These are phyloP conservation scores for Ogataea ganodermae DNA, from an alignment of 805 yeast species.

Conservation along the genomic window DNA sequence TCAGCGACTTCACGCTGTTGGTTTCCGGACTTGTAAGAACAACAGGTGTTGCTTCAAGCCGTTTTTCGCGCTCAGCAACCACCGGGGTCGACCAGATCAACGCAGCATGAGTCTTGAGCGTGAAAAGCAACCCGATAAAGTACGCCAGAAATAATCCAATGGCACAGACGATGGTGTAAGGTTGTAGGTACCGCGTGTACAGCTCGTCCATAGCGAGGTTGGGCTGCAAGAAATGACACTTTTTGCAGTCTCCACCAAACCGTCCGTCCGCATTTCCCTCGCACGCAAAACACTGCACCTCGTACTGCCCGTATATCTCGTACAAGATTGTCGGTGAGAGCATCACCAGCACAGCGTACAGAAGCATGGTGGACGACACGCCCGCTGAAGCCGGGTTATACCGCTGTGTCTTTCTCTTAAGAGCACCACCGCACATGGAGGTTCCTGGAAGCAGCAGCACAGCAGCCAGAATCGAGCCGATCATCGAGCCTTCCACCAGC, in stretches of 20 bases:
- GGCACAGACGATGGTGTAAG: constrained; percentile 82
- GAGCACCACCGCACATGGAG: constrained; percentile 97
- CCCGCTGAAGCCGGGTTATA: constrained; percentile 97
- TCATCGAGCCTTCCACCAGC: constrained; percentile 92
- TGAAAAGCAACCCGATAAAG: constrained; percentile 86
- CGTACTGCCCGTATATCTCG: constrained; percentile 87
- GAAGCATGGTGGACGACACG: constrained; percentile 92
- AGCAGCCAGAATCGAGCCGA: constrained; percentile 92
- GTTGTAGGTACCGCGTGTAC: constrained; percentile 69
- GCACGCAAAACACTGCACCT: constrained; percentile 69
- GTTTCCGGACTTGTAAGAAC: constrained; percentile 14
- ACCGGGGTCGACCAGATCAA: constrained; percentile 86
- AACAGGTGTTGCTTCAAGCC: constrained; percentile 12
- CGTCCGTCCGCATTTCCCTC: constrained; percentile 14
- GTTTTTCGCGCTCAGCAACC: constrained; percentile 41
- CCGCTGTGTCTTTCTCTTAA: constrained; percentile 87
- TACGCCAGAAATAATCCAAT: constrained; percentile 79
- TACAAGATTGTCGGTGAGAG: constrained; percentile 89
- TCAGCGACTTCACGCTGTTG: constrained; percentile 31
- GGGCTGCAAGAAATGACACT: constrained; percentile 79
- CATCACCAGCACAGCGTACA: constrained; percentile 88
- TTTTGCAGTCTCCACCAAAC: constrained; percentile 50
- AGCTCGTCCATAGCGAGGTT: constrained; percentile 68
- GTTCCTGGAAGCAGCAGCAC: constrained; percentile 89
- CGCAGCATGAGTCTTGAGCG: constrained; percentile 94